A percentile compares a stretch with the other conserved stretches of the same genome.
phyloP scores from a whole-genome alignment of 2,329 filamentous ascomycete genomes.

The Fusarium protoensiforme region DNA sequence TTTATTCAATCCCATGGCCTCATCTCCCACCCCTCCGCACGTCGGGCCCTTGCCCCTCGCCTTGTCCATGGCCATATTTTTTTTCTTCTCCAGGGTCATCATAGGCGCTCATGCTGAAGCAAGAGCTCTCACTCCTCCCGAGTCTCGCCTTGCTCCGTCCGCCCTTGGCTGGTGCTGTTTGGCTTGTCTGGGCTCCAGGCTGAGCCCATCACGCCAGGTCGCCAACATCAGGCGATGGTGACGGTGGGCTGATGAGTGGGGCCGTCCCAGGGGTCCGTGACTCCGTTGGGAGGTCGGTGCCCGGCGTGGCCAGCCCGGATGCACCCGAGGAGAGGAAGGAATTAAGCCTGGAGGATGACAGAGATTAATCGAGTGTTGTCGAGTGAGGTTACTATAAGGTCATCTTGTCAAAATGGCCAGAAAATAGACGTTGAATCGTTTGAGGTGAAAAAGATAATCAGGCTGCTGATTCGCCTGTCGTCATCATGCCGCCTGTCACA shows the following conservation, averaged over 20 bases:
- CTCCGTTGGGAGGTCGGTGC: slow-evolving; percentile 29
- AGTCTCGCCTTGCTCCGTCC: slow-evolving; percentile 44
- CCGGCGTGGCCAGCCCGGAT: slow-evolving; percentile 35
- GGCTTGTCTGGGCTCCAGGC: slow-evolving; percentile 26
- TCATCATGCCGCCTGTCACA: slow-evolving; percentile 16
- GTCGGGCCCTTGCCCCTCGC: slow-evolving; percentile 19
- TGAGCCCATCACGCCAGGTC: slow-evolving; percentile 45
- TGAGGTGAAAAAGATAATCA: not conserved
- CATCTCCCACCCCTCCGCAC: slow-evolving; percentile 6
- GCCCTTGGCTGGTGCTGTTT: not conserved
- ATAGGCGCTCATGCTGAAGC: slow-evolving; percentile 8
- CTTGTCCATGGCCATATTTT: slow-evolving; percentile 6
- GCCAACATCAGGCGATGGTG: slow-evolving; percentile 43
- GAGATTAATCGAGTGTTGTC: not conserved
- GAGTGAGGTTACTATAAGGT: not conserved
- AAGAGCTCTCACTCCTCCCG: slow-evolving; percentile 16
- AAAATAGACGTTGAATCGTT: not conserved
- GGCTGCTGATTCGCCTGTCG: slow-evolving; percentile 8
- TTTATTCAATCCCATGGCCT: slow-evolving; percentile 35
- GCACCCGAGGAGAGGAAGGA: slow-evolving; percentile 33
- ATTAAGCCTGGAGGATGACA: not conserved
- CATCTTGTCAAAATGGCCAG: not conserved
- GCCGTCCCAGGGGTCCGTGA: slow-evolving; percentile 36
- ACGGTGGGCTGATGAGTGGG: slow-evolving; percentile 42
- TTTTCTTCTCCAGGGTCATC: not conserved